Base-by-base conservation (phyloP, 345 rosid genomes). In the Boechera divaricarpa region DNA sequence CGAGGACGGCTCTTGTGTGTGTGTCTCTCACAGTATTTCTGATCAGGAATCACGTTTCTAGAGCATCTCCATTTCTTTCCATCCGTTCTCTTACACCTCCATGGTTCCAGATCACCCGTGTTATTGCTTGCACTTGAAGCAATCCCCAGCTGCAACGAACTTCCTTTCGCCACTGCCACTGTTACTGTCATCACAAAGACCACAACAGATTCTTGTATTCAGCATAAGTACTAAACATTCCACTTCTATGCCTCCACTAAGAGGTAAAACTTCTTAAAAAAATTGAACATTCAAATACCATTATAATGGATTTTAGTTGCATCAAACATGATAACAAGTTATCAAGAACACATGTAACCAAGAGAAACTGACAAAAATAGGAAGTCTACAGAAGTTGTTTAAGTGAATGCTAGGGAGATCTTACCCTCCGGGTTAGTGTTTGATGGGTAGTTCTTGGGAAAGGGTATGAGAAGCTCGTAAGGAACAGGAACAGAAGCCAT, bases 21-120 rank as follows among this genome's bases (percentile, higher is more conserved):
- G 81, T 92, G 98, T 48, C 92, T 89, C 83, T 92, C 94, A 76
- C 98, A 92, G 75, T 92, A 92, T 67, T 92, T 92, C 70, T 92
- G 96, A 67, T 86, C 88, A 45, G 90, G 94, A 16, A 88, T 91
- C 64, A 74, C 98, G 45, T 86, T 89, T 81, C 90, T 90, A 26
- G 97, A 90, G 82, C 97, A 92, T 82, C 97, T 82, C 97, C 97
- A 92, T 82, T 92, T 92, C 83, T 92, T 92, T 51, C 97, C 97
- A 61, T 92, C 98, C 7, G 98, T 92, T 67, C 98, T 85, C 80
- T 86, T 82, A 77, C 98, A 92, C 83, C 98, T 76, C 82, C 98
- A 91, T 18, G 96, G 94, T 76, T 92, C 96, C 29, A 67, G 80
- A 80, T 90, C 79, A 69, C 29, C 62, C 0, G 52, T 0, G 67